phyloP scores from a whole-genome alignment of 176 grass and related monocot genomes.

The Lolium rigidum region DNA sequence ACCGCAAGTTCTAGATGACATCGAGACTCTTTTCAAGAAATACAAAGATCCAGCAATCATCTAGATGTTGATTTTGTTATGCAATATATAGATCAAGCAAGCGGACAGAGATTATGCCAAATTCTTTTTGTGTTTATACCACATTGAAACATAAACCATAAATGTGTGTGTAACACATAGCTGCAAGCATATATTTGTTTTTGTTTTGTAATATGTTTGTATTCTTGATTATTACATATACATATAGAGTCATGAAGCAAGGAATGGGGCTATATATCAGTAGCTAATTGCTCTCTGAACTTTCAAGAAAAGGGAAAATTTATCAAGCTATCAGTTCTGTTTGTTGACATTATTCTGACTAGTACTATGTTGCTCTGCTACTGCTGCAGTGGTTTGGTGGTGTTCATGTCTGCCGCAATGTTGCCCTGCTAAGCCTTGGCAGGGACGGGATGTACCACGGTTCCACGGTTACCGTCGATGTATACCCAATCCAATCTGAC shows the following conservation, averaged over 20 bases:
- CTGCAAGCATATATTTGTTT: background rate
- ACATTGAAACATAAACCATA: background rate
- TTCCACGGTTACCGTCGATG: too few species aligned
- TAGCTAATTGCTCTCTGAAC: background rate
- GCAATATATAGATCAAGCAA: background rate
- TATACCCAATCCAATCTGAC: too few species aligned
- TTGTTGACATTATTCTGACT: too few species aligned
- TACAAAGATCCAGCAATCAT: slow-evolving; percentile 81
- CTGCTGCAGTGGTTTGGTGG: too few species aligned
- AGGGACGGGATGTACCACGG: too few species aligned
- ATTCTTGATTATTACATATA: background rate
- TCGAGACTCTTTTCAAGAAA: slow-evolving; percentile 81
- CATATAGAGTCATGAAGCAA: background rate
- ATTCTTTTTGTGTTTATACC: slow-evolving; percentile 4
- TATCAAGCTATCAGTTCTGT: too few species aligned
- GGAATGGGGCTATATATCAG: background rate
- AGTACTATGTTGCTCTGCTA: too few species aligned
- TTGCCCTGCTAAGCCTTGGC: too few species aligned
- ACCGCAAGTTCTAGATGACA: slow-evolving; percentile 52
- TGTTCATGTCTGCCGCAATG: too few species aligned
- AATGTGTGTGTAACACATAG: background rate
- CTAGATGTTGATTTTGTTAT: slow-evolving; percentile 28
- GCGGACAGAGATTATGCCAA: background rate
- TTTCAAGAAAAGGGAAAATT: background rate
- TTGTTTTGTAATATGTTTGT: background rate